Evolutionary conservation across 1,284 basidiomycete species (phyloP).

Genomic region (Gomphus bonarii): DNA sequence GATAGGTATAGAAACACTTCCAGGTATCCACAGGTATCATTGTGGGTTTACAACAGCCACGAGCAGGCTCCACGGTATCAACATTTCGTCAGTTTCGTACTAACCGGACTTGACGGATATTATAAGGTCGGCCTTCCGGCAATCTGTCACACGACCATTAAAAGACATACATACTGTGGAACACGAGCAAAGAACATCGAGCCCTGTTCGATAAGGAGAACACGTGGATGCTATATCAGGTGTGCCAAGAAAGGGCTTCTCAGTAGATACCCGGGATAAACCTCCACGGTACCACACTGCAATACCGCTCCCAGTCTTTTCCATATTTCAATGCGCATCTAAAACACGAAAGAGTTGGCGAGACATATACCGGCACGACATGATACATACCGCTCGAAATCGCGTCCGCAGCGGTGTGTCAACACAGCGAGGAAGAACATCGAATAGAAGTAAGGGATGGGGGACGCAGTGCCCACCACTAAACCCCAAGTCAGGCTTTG

Average conservation of each 20-base stretch:
- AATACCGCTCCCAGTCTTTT: constrained; percentile 91
- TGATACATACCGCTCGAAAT: constrained; percentile 71
- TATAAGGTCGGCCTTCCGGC: too few relatives aligned
- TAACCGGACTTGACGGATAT: too few relatives aligned
- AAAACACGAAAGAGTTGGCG: constrained; percentile 13
- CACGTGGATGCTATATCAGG: background rate
- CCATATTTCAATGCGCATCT: constrained; percentile 90
- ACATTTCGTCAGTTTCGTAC: too few relatives aligned
- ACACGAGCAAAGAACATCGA: background rate
- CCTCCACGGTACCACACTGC: constrained; percentile 76
- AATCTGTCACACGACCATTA: too few relatives aligned
- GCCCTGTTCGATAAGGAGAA: too few relatives aligned
- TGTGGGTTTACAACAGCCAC: too few relatives aligned
- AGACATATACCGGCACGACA: background rate
- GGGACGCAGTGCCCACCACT: constrained; percentile 70
- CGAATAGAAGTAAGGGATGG: constrained; percentile 94
- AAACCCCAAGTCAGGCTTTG: constrained; percentile 90
- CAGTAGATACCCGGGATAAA: constrained; percentile 75
- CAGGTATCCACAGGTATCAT: too few relatives aligned
- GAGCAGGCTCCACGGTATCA: too few relatives aligned
- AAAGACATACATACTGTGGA: background rate
- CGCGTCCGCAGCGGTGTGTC: constrained; percentile 78
- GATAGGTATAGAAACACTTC: too few relatives aligned
- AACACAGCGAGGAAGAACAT: constrained; percentile 89
- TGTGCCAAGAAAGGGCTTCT: background rate